A percentile compares a stretch with the other conserved stretches of the same genome.
Evolutionary conservation across 2,329 filamentous ascomycete species (phyloP).

Genomic region (Sporothrix variecibatus): DNA sequence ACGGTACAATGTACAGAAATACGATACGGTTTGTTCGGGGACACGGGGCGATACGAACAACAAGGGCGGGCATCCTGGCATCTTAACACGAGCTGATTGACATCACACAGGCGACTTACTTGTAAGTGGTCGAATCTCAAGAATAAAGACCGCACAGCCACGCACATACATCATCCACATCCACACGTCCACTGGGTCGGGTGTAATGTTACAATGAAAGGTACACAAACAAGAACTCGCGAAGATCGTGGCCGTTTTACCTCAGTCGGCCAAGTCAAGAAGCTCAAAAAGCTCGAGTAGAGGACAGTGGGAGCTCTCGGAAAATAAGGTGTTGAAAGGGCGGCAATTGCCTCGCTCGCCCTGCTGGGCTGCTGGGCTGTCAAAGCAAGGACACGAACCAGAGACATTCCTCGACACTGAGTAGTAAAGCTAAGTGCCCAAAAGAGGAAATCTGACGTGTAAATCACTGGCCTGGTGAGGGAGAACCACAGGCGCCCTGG

Average conservation of each 20-base stretch:
- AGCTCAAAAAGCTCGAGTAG: neutral
- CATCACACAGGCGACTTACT: neutral
- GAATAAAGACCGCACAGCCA: constrained; percentile 5
- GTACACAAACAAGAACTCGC: neutral
- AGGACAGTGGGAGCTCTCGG: neutral
- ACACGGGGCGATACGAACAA: neutral
- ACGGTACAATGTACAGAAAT: neutral
- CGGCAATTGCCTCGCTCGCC: neutral
- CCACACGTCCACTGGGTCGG: neutral
- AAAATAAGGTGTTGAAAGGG: neutral
- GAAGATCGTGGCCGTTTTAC: neutral
- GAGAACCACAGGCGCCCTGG: neutral
- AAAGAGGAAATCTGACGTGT: neutral
- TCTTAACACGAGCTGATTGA: neutral
- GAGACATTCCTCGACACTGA: neutral
- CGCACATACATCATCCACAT: neutral
- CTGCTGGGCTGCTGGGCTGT: neutral
- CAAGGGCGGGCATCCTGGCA: neutral
- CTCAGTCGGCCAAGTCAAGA: neutral
- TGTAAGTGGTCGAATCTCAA: neutral
- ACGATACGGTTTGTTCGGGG: neutral
- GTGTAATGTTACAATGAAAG: constrained; percentile 17
- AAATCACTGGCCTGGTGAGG: neutral
- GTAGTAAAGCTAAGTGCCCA: neutral
- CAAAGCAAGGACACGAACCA: neutral